Base-by-base conservation (phyloP, 495 filamentous ascomycete genomes). In the Tuber magnatum region DNA sequence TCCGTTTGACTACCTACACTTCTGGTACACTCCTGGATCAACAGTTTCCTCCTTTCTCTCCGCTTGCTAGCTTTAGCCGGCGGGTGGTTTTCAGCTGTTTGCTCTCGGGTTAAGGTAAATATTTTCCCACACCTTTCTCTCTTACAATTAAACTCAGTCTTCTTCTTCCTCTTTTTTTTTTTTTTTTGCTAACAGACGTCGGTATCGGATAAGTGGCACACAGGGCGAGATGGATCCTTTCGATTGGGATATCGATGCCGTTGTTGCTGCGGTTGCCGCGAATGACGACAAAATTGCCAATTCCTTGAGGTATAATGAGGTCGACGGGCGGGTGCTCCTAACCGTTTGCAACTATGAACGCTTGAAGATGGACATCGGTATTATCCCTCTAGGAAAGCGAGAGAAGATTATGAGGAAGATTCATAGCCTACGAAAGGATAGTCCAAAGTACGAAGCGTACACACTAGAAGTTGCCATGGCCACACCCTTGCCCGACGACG, bases 251-350 rank as follows among this genome's bases (percentile, higher is more conserved):
- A 61, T 74, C 42, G 71, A 70, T 7, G 22, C 35, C 35, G 76
- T 78, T 9, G 41, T 76, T 35, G 20, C 51, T 9, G 68, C 46
- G 48, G 28, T 73, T 28, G 69, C 73, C 10, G 10, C 32, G 1
- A 44, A 48, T 5, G 78, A 80, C 42, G 20, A 38, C 9, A 3
- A 6, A 14, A 68, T 82, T 4, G 61, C 71, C 2, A n/a, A 35
- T 38, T 72, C 77, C 9, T 73, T 82, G 12, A 73, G 65, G 48
- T 28, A 20, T 3, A 82, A 82, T 35, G 74, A 80, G 5, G 74
- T 82, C 18, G 74, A 78, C 28, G 81, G 81, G 16, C 72, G 69
- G 4, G 72, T 76, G 42, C 72, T 82, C 28, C 42, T 82, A 12
- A 82, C 76, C 5, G 69, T 70, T n/a, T 72, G 73, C 22, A 80